These are phyloP conservation scores for Penicillium thymicola DNA, from an alignment of 2,329 filamentous ascomycete species.

Conservation along the genomic window DNA sequence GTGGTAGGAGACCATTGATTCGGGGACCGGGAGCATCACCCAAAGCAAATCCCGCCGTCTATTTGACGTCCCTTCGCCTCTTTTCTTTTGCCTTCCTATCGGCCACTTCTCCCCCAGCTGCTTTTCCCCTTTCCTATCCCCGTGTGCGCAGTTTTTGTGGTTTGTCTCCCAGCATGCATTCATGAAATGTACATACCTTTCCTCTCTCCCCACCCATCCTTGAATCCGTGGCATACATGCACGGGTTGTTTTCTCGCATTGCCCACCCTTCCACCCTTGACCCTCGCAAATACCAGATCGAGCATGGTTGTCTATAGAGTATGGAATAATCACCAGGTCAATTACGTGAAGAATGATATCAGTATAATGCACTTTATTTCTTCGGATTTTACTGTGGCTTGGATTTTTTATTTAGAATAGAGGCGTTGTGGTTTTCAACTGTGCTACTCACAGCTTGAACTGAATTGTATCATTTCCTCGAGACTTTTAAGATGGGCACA, in stretches of 20 bases:
- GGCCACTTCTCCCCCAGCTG: slow-evolving; percentile 4
- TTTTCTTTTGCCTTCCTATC: slow-evolving; percentile 4
- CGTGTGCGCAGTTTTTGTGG: slow-evolving; percentile 15
- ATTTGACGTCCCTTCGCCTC: background rate
- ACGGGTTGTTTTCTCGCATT: slow-evolving; percentile 17
- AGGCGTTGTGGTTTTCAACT: background rate
- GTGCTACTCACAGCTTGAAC: background rate
- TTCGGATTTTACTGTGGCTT: background rate
- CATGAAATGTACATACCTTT: slow-evolving; percentile 35
- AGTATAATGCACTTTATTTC: slow-evolving; percentile 22
- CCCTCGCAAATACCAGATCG: slow-evolving; percentile 28
- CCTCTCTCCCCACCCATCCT: slow-evolving; percentile 10
- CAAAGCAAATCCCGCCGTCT: background rate
- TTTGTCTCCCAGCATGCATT: slow-evolving; percentile 27
- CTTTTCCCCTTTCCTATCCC: slow-evolving; percentile 10
- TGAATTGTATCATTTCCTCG: background rate
- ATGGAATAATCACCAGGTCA: slow-evolving; percentile 29
- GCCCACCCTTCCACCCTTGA: slow-evolving; percentile 11
- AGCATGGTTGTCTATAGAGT: slow-evolving; percentile 31
- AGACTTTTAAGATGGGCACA: background rate
- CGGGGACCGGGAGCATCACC: background rate
- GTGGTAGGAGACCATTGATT: background rate
- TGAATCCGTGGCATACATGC: slow-evolving; percentile 12
- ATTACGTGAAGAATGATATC: slow-evolving; percentile 27
- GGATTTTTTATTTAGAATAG: background rate